phyloP scores from a whole-genome alignment of 441 rosid species.

The Syzygium syzygioides region DNA sequence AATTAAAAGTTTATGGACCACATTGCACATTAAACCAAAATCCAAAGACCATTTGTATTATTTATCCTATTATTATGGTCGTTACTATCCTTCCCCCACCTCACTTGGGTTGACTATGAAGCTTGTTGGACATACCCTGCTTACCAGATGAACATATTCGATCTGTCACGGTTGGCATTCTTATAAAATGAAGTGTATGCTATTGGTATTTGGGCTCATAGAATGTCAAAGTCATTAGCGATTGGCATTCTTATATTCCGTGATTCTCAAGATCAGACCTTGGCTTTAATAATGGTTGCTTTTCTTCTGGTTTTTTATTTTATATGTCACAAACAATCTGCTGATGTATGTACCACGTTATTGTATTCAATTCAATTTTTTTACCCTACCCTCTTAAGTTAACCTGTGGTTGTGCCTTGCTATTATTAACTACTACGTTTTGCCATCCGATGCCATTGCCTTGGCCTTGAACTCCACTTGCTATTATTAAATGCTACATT shows the following conservation, averaged over 20 bases:
- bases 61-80: too few relatives aligned
- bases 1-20: too few relatives aligned
- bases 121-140: not conserved
- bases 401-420: not conserved
- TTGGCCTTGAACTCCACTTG: not conserved
- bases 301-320: not conserved
- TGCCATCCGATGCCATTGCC: not conserved
- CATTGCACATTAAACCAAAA: too few relatives aligned
- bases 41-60: too few relatives aligned
- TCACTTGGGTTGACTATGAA: not conserved
- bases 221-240: not conserved
- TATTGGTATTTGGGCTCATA: not conserved
- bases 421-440: not conserved
- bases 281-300: not conserved
- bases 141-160: not conserved
- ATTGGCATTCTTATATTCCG: not conserved
- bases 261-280: not conserved
- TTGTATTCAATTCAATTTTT: not conserved
- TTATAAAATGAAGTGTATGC: not conserved
- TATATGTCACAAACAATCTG: not conserved
- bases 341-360: not conserved
- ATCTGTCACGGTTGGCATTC: not conserved
- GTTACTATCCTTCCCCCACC: not conserved
- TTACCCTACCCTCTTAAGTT: not conserved
- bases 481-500: not conserved